phyloP scores from a whole-genome alignment of 2,329 filamentous ascomycete genomes.

The Paecilomyces sp. region DNA sequence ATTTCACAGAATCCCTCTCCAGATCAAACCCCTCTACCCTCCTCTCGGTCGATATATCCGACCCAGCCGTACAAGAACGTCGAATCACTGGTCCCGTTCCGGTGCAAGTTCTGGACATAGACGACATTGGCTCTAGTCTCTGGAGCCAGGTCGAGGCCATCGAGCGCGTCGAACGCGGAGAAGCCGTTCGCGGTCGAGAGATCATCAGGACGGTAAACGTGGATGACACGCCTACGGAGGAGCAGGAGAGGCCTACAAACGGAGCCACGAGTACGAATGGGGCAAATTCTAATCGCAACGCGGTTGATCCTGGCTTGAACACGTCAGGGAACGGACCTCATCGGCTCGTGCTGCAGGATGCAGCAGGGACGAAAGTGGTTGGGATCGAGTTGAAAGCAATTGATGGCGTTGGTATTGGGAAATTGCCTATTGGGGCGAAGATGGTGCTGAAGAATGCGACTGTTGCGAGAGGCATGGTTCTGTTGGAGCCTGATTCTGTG shows the following conservation, averaged over 20 bases:
- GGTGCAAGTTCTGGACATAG: constrained; percentile 78
- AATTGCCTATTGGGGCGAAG: constrained; percentile 70
- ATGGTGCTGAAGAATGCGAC: constrained; percentile 60
- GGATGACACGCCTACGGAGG: constrained; percentile 34
- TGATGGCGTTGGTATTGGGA: constrained; percentile 53
- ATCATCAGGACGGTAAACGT: constrained; percentile 65
- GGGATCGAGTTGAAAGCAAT: constrained; percentile 66
- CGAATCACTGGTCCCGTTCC: constrained; percentile 56
- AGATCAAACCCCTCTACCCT: constrained; percentile 38
- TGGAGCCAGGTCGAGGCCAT: constrained; percentile 82
- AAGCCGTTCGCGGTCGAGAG: constrained; percentile 61
- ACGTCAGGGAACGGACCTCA: constrained; percentile 52
- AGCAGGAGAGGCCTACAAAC: constrained; percentile 19
- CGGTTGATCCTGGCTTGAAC: constrained; percentile 7
- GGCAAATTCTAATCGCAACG: constrained; percentile 2
- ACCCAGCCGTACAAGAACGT: constrained; percentile 48
- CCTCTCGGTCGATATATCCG: constrained; percentile 53
- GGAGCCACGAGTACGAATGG: constrained; percentile 7
- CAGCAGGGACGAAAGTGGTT: constrained; percentile 59
- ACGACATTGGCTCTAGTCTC: constrained; percentile 70
- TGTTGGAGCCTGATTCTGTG: constrained; percentile 64
- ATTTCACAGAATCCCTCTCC: constrained; percentile 59
- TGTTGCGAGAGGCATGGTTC: constrained; percentile 66
- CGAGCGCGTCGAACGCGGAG: constrained; percentile 44
- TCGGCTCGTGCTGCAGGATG: constrained; percentile 77